Conservation (phyloP, 106 monocot species). For the Hemerocallis citrina region DNA sequence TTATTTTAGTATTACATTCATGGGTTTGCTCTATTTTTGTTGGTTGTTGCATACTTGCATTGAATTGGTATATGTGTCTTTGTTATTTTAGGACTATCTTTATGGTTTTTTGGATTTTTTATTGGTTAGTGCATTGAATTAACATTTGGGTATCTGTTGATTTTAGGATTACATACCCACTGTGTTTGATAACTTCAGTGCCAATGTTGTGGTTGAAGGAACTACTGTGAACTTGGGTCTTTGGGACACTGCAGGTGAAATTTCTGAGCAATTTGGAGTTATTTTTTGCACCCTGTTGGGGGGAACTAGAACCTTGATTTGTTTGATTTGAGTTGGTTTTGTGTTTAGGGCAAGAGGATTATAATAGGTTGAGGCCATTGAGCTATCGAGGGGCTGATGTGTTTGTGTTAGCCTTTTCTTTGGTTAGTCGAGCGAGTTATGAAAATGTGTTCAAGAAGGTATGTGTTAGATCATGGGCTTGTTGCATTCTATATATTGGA, state of each 20-base stretch:
- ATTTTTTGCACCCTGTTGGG: not conserved
- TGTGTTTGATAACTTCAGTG: slow-evolving; percentile 62
- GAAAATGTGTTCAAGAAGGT: slow-evolving; percentile 51
- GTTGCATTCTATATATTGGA: not conserved
- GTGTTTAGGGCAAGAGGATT: slow-evolving; percentile 47
- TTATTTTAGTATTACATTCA: not conserved
- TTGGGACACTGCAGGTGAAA: slow-evolving; percentile 54
- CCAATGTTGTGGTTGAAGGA: slow-evolving; percentile 41
- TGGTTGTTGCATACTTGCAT: no score
- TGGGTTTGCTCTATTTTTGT: not conserved
- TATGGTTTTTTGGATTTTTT: not conserved
- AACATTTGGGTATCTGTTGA: not conserved
- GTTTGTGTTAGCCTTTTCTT: slow-evolving; percentile 38
- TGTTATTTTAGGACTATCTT: not conserved
- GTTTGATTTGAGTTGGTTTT: not conserved
- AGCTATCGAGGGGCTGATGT: slow-evolving; percentile 46
- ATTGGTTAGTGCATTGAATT: not conserved
- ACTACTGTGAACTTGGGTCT: slow-evolving; percentile 48
- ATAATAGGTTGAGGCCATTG: slow-evolving; percentile 49
- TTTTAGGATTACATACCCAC: slow-evolving; percentile 53
- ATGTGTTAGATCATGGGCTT: no score
- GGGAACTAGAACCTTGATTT: not conserved
- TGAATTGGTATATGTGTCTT: no score
- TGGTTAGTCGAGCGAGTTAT: slow-evolving; percentile 42
- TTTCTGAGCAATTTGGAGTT: not conserved